A percentile compares a stretch with the other conserved stretches of the same genome.
Evolutionary conservation across 1,139 yeast genomes (phyloP).

Genomic region (Blastobotrys petasosporus): DNA sequence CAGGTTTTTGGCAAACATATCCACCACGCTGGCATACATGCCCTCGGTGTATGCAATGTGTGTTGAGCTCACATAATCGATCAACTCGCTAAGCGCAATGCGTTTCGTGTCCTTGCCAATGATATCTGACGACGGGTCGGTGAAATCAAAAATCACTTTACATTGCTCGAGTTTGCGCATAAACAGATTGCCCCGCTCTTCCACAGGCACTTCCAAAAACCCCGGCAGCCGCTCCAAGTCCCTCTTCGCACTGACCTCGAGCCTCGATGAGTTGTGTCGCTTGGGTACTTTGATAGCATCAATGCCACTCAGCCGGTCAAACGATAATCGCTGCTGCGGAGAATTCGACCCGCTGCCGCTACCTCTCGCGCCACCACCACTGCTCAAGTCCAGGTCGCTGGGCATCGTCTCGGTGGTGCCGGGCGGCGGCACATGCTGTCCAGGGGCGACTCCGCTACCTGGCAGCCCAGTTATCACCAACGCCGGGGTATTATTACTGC

Average conservation of each 20-base stretch:
- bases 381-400: constrained; percentile 31
- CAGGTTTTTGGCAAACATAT: constrained; percentile 82
- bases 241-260: constrained; percentile 67
- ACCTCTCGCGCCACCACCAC: constrained; percentile 11
- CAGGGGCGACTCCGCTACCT: neutral
- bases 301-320: constrained; percentile 40
- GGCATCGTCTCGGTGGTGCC: constrained; percentile 38
- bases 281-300: constrained; percentile 72
- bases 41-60: constrained; percentile 77
- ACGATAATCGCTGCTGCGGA: constrained; percentile 21
- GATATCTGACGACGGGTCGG: constrained; percentile 86
- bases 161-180: constrained; percentile 90
- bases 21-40: constrained; percentile 81
- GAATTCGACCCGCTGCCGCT: constrained; percentile 14
- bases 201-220: constrained; percentile 86
- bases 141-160: constrained; percentile 86
- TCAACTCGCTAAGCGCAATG: constrained; percentile 77
- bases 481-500: constrained; percentile 3
- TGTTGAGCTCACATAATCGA: constrained; percentile 79
- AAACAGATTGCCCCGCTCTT: constrained; percentile 76
- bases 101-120: constrained; percentile 91
- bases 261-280: constrained; percentile 89
- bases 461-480: constrained; percentile 10
- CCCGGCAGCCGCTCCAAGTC: constrained; percentile 79
- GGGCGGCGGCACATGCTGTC: constrained; percentile 31